phyloP scores from a whole-genome alignment of 2,329 filamentous ascomycete species.

The Colletotrichum sp. region DNA sequence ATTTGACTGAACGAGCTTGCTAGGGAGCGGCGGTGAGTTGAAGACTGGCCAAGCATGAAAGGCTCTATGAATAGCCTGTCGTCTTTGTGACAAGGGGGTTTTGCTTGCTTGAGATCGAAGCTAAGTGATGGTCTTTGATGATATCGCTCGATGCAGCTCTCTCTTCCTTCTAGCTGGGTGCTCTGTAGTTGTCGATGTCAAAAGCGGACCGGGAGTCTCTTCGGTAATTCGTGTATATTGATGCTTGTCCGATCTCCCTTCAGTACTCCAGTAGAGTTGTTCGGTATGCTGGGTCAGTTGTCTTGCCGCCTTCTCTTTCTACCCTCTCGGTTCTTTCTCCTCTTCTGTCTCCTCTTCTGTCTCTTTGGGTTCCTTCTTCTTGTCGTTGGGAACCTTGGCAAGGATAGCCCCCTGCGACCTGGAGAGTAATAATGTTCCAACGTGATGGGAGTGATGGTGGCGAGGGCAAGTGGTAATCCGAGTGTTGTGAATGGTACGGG shows the following conservation, averaged over 20 bases:
- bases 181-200: background rate
- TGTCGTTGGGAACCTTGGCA: background rate
- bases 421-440: background rate
- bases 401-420: background rate
- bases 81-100: background rate
- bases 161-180: background rate
- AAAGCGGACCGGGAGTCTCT: background rate
- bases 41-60: background rate
- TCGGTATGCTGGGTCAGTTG: background rate
- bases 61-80: constrained; percentile 14
- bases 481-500: background rate
- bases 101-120: background rate
- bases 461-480: background rate
- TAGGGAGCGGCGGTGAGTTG: background rate
- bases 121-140: background rate
- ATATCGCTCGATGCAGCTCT: background rate
- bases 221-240: background rate
- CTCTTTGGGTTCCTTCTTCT: background rate
- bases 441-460: background rate
- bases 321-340: background rate
- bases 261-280: background rate
- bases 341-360: background rate
- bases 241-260: background rate
- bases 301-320: background rate
- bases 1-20: background rate